Percentiles rank a stretch among this genome's conserved stretches.
Evolutionary conservation across 2,329 filamentous ascomycete species (phyloP).

Genomic region (Acarospora socialis): DNA sequence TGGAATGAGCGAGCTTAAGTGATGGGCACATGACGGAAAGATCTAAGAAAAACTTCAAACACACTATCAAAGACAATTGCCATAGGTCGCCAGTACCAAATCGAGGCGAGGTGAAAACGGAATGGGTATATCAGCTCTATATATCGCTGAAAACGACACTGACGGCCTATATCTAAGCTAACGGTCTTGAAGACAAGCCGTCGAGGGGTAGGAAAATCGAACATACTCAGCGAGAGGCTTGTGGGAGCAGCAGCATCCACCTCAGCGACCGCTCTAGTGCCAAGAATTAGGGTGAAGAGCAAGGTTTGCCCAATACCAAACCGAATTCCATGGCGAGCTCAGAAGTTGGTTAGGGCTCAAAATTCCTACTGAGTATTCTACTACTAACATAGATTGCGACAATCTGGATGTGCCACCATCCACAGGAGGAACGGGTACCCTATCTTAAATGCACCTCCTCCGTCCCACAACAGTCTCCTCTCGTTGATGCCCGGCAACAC

Average conservation of each 20-base stretch:
- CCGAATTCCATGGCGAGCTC: slow-evolving; percentile 4
- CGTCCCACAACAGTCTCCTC: slow-evolving; percentile 1
- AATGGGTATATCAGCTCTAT: neutral
- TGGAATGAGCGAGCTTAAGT: neutral
- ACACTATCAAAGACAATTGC: neutral
- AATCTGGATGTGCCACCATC: slow-evolving; percentile 3
- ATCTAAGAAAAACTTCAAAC: neutral
- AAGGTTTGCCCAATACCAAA: slow-evolving; percentile 2
- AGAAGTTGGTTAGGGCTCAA: slow-evolving; percentile 3
- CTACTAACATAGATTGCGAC: slow-evolving; percentile 6
- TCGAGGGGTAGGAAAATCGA: neutral
- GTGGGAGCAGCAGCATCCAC: slow-evolving; percentile 1
- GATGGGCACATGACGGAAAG: neutral
- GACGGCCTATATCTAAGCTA: neutral
- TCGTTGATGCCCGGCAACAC: too few species aligned
- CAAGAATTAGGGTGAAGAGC: slow-evolving; percentile 1
- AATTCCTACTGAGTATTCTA: slow-evolving; percentile 5
- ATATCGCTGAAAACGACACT: slow-evolving; percentile 1
- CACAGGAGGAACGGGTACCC: slow-evolving; percentile 3
- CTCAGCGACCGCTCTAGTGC: slow-evolving; percentile 3
- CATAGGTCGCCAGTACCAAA: neutral
- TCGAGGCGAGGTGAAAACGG: neutral
- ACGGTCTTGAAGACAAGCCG: neutral
- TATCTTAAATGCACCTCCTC: slow-evolving; percentile 5
- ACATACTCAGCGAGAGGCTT: neutral